Base-by-base conservation (phyloP, 805 yeast genomes). In the Schizosaccharomyces lindneri region DNA sequence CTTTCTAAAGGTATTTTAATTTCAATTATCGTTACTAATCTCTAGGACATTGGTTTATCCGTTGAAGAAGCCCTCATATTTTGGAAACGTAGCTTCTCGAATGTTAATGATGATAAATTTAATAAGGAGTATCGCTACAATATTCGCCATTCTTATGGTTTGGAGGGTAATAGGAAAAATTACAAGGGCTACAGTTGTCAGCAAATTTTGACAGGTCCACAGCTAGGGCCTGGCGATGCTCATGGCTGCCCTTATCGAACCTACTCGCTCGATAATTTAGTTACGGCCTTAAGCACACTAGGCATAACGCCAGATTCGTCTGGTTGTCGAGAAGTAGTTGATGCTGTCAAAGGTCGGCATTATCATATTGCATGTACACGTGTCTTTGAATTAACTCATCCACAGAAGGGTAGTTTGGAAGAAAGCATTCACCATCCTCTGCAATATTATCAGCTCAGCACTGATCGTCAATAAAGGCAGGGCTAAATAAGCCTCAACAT, bases 161-260 rank as follows among this genome's bases (percentile, higher is more conserved):
- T 87, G 63, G 96, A 87, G 72, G 99, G 98, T 66, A 83, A 84
- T 13, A 75, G 95, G 64, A 84, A 81, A 67, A 85, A 87, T 67
- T 88, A 87, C 72, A 79, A 80, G 67, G 95, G 97, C 2, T 79
- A 84, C 83, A 85, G 83, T 69, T 93, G 97, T 74, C 79, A 81
- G 48, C 81, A 83, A 1, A 87, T 93, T 55, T 71, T 87, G 63
- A 76, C 81, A 32, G 82, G 82, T 66, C 87, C 87, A 6, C 78
- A 82, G 65, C 88, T 95, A 0, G 74, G 75, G 11, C 73, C 76
- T 59, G 75, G 78, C 55, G 95, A 89, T 66, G 78, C 74, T 63
- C 96, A 90, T 69, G 98, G 98, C 1, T 90, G 97, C 71, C 97
- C 97, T 4, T 93, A 85, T 72, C 75, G 95, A 62, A 90, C 85